Conservation (phyloP, 805 yeast species). For the Lachancea meyersii region DNA sequence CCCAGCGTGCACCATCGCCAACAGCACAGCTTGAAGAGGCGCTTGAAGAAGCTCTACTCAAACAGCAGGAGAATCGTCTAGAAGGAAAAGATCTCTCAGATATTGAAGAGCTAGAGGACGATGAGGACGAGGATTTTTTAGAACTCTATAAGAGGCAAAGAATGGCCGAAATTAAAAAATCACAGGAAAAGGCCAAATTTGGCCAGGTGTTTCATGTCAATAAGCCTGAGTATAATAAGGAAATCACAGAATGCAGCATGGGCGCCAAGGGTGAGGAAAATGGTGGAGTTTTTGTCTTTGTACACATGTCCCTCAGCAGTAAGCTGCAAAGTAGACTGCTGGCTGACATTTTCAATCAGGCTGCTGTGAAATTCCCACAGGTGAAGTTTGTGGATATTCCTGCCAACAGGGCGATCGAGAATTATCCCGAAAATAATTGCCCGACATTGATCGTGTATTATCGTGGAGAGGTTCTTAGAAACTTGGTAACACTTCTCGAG, state of each 20-base stretch:
- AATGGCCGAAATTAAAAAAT: slow-evolving; percentile 60
- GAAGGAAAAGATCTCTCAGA: slow-evolving; percentile 75
- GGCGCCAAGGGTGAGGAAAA: slow-evolving; percentile 16
- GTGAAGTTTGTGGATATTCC: slow-evolving; percentile 88
- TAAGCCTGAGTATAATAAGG: slow-evolving; percentile 81
- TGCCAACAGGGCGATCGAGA: slow-evolving; percentile 86
- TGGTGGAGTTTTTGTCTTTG: slow-evolving; percentile 53
- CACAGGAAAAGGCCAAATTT: slow-evolving; percentile 51
- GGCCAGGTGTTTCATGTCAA: slow-evolving; percentile 74
- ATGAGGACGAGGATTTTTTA: slow-evolving; percentile 87
- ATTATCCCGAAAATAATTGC: slow-evolving; percentile 82
- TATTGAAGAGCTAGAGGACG: slow-evolving; percentile 81
- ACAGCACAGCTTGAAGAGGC: slow-evolving; percentile 83
- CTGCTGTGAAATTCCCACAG: slow-evolving; percentile 69
- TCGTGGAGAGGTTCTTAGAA: slow-evolving; percentile 72
- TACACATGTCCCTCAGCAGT: slow-evolving; percentile 68
- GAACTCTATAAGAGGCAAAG: slow-evolving; percentile 71
- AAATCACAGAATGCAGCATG: slow-evolving; percentile 76
- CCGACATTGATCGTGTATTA: slow-evolving; percentile 85
- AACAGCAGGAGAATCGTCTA: slow-evolving; percentile 76
- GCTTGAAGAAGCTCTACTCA: slow-evolving; percentile 69
- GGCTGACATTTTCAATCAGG: slow-evolving; percentile 45
- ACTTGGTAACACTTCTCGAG: slow-evolving; percentile 70
- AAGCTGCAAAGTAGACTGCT: slow-evolving; percentile 69
- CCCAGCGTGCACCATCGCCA: slow-evolving; percentile 86